Evolutionary conservation across 2,329 filamentous ascomycete genomes (phyloP), one percentile per base, ranked within the genome.

Genomic region (Trichoderma koningiopsis): DNA sequence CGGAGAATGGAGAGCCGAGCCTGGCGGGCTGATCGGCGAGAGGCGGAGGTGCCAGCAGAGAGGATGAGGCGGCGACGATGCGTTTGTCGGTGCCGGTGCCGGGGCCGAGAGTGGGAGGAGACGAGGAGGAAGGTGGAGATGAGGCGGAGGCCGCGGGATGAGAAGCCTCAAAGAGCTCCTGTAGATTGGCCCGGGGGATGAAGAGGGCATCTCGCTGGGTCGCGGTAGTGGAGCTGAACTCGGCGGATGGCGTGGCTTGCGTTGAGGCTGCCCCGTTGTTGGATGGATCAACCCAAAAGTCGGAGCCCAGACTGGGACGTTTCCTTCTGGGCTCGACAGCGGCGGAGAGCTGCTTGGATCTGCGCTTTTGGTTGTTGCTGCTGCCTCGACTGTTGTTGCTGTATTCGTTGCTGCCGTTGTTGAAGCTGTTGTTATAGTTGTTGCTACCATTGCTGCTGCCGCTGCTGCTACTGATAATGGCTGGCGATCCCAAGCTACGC

Each of bases 1-100:
- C 81, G 8, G 83, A 79, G 71, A 90, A 90, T 0, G 88, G 88
- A 5, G 88, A 90, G 35, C 88, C 86, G 4, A 90, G 81, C 7
- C 87, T 83, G 16, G 83, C 80, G 52, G 83, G 84, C 1, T 79
- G 79, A 2, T 76, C 55, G 14, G 63, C n/a, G 1, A 76, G 75
- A 7, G 81, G 78, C 73, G 75, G 72, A 40, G 71, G 66, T 8
- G 77, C 72, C 33, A 77, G 61, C 72, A 52, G 19, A 69, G 70
- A 35, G 68, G 68, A 49, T 31, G 52, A 19, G 27, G 59, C 49
- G 52, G 63, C 33, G 14, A 24, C 58, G 49, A 37, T 47, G 40
- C 7, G 40, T 8, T 35, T 56, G 24, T 37, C 53, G 8, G 11
- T 35, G 11, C 22, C 53, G 8, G 11, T 35, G 11, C 22, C 52